These are phyloP conservation scores for Jasminum sambac DNA, from an alignment of 257 asterid species.

Conservation along the genomic window DNA sequence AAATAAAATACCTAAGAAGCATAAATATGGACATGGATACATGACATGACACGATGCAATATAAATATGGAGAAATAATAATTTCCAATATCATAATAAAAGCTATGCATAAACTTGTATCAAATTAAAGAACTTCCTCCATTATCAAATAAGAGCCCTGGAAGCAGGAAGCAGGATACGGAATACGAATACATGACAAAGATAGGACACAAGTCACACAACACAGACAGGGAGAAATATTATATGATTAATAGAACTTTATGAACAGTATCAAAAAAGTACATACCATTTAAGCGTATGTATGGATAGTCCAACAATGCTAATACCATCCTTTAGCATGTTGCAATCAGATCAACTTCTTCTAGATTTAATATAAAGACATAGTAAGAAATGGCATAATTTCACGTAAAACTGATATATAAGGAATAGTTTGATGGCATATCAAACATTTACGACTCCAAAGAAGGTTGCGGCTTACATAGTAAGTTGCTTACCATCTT, in stretches of 20 bases:
- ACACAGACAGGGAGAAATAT: not conserved
- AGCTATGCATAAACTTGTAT: not conserved
- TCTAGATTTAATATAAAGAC: slow-evolving; percentile 3
- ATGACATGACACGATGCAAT: not conserved
- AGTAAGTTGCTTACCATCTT: slow-evolving; percentile 6
- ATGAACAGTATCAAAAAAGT: not conserved
- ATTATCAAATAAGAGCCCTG: not conserved
- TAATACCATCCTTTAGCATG: not conserved
- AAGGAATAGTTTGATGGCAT: slow-evolving; percentile 30
- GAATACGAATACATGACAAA: not conserved
- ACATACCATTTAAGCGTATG: not conserved
- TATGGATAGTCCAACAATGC: not conserved
- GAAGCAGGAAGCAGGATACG: not conserved
- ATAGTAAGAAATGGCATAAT: slow-evolving; percentile 8
- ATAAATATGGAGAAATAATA: not conserved
- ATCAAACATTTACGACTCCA: not conserved
- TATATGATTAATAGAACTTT: not conserved
- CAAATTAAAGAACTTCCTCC: not conserved
- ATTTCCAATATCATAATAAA: not conserved
- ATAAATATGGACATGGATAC: not conserved
- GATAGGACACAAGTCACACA: not conserved
- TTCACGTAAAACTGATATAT: slow-evolving; percentile 23
- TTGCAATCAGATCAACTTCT: slow-evolving; percentile 13
- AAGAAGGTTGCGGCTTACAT: not conserved
- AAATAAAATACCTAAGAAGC: not conserved